These are phyloP conservation scores for Coniochaeta hoffmannii DNA, from an alignment of 2,329 filamentous ascomycete species.

Conservation along the genomic window DNA sequence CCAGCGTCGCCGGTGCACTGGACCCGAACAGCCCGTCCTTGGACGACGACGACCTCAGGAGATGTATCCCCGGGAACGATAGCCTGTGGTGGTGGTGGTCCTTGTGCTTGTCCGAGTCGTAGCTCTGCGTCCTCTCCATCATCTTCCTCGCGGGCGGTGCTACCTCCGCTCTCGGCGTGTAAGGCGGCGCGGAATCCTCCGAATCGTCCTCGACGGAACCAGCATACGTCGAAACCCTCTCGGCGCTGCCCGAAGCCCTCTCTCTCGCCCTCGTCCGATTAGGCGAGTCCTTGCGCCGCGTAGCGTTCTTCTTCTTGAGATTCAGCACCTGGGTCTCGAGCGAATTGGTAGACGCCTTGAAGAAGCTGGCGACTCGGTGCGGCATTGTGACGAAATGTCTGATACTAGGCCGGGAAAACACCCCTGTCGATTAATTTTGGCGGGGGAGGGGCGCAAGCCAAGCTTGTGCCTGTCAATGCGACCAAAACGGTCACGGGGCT, in stretches of 20 bases:
- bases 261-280: constrained; percentile 13
- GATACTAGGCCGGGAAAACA: neutral
- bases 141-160: constrained; percentile 9
- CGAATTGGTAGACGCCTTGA: constrained; percentile 42
- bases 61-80: constrained; percentile 33
- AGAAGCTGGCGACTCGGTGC: constrained; percentile 49
- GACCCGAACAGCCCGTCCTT: constrained; percentile 24
- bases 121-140: constrained; percentile 13
- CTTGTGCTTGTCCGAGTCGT: constrained; percentile 13
- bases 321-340: constrained; percentile 40
- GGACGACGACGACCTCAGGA: constrained; percentile 26
- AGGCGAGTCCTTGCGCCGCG: constrained; percentile 22
- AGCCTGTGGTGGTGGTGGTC: constrained; percentile 29
- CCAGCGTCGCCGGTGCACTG: constrained; percentile 32
- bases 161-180: constrained; percentile 8
- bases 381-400: constrained; percentile 35
- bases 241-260: constrained; percentile 20
- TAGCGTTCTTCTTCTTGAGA: constrained; percentile 26
- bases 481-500: neutral
- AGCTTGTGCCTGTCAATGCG: neutral
- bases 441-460: constrained; percentile 1
- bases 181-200: constrained; percentile 14
- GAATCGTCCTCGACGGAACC: constrained; percentile 28
- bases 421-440: neutral
- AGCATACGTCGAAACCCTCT: constrained; percentile 26